Evolutionary conservation across 257 asterid species (phyloP).

Genomic region (Solanum tarijense): DNA sequence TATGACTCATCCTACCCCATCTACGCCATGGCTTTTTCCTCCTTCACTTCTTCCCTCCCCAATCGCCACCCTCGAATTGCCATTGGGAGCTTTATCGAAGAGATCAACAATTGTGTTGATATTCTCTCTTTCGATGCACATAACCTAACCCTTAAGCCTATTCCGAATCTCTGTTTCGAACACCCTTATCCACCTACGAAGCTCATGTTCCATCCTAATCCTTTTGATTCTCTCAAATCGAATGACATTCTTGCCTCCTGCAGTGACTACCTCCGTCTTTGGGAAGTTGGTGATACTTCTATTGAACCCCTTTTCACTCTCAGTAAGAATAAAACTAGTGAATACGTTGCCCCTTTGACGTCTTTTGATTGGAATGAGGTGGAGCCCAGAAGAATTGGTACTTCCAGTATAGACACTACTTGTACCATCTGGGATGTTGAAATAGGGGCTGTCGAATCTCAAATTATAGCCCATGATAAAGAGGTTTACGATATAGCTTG

Average conservation of each 20-base stretch:
- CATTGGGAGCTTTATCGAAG: slow-evolving; percentile 72
- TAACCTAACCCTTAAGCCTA: slow-evolving; percentile 29
- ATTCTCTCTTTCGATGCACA: slow-evolving; percentile 69
- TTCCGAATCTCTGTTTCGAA: slow-evolving; percentile 54
- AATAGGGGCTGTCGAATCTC: slow-evolving; percentile 64
- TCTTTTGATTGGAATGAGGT: slow-evolving; percentile 91
- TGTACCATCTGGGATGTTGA: slow-evolving; percentile 90
- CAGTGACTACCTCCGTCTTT: slow-evolving; percentile 85
- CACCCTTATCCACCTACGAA: slow-evolving; percentile 96
- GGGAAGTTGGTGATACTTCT: slow-evolving; percentile 49
- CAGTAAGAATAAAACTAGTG: slow-evolving; percentile 62
- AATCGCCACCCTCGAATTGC: slow-evolving; percentile 48
- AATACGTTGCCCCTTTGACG: slow-evolving; percentile 71
- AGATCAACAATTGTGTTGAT: slow-evolving; percentile 65
- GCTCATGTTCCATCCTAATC: slow-evolving; percentile 59
- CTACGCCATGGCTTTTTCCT: slow-evolving; percentile 74
- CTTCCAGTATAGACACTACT: slow-evolving; percentile 80
- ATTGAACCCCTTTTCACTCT: slow-evolving; percentile 30
- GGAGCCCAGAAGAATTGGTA: slow-evolving; percentile 69
- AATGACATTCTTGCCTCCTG: slow-evolving; percentile 69
- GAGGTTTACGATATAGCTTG: slow-evolving; percentile 96
- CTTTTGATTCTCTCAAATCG: slow-evolving; percentile 19
- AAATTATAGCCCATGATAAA: slow-evolving; percentile 76
- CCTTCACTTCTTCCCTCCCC: slow-evolving; percentile 4
- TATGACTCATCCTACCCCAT: slow-evolving; percentile 51